phyloP scores from a whole-genome alignment of 2,329 filamentous ascomycete genomes.

The Incumbomyces delicatus region DNA sequence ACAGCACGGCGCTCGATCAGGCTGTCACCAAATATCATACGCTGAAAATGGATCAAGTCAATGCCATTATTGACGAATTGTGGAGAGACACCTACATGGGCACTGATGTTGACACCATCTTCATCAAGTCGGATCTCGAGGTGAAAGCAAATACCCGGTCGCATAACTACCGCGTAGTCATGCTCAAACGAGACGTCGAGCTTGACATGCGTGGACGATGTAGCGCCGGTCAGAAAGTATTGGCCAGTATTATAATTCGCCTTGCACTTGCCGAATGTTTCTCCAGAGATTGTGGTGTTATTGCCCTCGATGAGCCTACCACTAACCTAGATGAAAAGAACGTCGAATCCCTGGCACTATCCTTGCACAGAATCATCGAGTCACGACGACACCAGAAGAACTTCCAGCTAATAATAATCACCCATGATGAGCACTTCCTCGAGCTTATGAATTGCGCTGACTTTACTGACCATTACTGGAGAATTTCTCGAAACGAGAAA shows the following conservation, averaged over 20 bases:
- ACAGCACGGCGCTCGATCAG: constrained; percentile 75
- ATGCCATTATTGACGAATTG: constrained; percentile 86
- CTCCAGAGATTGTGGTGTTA: constrained; percentile 87
- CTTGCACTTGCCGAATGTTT: constrained; percentile 94
- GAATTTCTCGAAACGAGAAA: constrained; percentile 68
- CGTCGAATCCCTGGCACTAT: constrained; percentile 77
- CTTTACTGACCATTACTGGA: constrained; percentile 85
- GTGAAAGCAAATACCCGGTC: constrained; percentile 48
- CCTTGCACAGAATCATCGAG: constrained; percentile 78
- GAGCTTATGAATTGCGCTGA: constrained; percentile 88
- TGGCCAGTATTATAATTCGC: constrained; percentile 94
- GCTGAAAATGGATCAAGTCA: constrained; percentile 97
- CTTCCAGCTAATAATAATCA: constrained; percentile 97
- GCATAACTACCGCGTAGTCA: constrained; percentile 96
- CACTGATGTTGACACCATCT: constrained; percentile 91
- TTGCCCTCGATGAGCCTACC: constrained; percentile 93
- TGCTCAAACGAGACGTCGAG: constrained; percentile 94
- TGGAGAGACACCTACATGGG: constrained; percentile 96
- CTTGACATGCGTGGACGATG: constrained; percentile 99
- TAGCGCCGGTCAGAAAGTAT: constrained; percentile 90
- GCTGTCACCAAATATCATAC: constrained; percentile 96
- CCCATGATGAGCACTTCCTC: constrained; percentile 94
- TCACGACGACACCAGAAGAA: constrained; percentile 76
- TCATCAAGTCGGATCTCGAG: constrained; percentile 88
- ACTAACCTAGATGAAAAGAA: constrained; percentile 95